Base-by-base conservation (phyloP, 495 filamentous ascomycete species). In the Annulohypoxylon bovei region DNA sequence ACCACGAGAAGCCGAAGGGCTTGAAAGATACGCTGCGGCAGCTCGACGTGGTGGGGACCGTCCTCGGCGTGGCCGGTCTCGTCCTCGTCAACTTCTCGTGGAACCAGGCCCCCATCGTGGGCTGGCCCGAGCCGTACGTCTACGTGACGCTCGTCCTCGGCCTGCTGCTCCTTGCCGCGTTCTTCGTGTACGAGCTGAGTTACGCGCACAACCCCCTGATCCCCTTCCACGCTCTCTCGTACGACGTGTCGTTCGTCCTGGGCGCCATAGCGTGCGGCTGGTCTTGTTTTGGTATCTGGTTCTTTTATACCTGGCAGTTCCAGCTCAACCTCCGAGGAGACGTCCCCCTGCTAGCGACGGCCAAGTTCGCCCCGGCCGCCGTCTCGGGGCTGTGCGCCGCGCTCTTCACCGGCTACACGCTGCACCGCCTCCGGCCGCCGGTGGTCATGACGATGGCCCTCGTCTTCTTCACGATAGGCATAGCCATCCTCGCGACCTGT, bases 21-120 rank as follows among this genome's bases (percentile, higher is more conserved):
- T 62, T 77, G n/a, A 23, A 42, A 44, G 40, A 57, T 20, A 73
- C 65, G 20, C 14, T 71, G 14, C 49, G 55, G 25, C 72, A 78
- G 4, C 66, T 89, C 8, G 90, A 92, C 70, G 66, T 80, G 8
- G 25, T 81, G 0, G 88, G 88, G 1, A 81, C 79, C 6, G 27
- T 80, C 0, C 77, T 79, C 5, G 89, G 89, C 22, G 82, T 91
- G 1, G 66, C 77, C 1, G 86, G 78, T n/a, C 76, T 92, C 18
- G 73, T 90, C 1, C 77, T 91, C 3, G 65, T 88, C 75, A 88
- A 89, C 65, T 82, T 89, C 60, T 79, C 86, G 0, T 88, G 83
- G 86, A 91, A 90, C 62, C 88, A 90, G 65, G 89, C 80, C 0
- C 79, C 88, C 0, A 67, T 85, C 9, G 86, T 86, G 1, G 88